Conservation (phyloP, 371 early-diverging fungal species). For the Mortierella sp. region DNA sequence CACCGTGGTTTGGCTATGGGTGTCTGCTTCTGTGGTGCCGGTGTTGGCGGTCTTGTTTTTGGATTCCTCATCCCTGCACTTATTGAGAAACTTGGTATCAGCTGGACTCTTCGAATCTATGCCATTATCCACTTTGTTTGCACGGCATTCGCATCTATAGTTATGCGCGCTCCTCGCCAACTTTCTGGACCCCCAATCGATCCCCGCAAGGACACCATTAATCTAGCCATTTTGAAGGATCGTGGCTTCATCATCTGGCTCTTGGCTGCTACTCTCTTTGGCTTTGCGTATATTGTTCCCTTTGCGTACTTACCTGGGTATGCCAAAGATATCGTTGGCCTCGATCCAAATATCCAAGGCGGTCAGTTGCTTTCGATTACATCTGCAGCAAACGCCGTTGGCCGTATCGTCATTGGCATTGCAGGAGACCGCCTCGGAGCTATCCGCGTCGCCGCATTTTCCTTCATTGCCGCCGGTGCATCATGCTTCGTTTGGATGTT, state of each 20-base stretch:
- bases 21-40: slow-evolving; percentile 76
- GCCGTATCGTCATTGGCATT: slow-evolving; percentile 65
- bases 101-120: slow-evolving; percentile 76
- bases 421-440: slow-evolving; percentile 53
- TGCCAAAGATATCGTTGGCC: slow-evolving; percentile 37
- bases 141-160: slow-evolving; percentile 59
- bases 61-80: slow-evolving; percentile 69
- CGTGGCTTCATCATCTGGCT: slow-evolving; percentile 56
- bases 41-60: slow-evolving; percentile 77
- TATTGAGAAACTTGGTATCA: slow-evolving; percentile 63
- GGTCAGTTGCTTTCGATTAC: slow-evolving; percentile 64
- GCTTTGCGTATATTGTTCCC: slow-evolving; percentile 48
- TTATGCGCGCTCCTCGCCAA: slow-evolving; percentile 64
- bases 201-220: slow-evolving; percentile 52
- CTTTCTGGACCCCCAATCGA: slow-evolving; percentile 42
- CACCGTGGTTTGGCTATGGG: slow-evolving; percentile 82
- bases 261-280: slow-evolving; percentile 35
- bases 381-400: slow-evolving; percentile 70
- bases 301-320: slow-evolving; percentile 40
- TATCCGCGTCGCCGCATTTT: slow-evolving; percentile 55
- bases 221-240: slow-evolving; percentile 48
- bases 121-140: slow-evolving; percentile 70
- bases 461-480: slow-evolving; percentile 58
- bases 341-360: slow-evolving; percentile 60
- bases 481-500: slow-evolving; percentile 70